Evolutionary conservation across 768 basidiomycete genomes (phyloP), one percentile per base, ranked within the genome.

Genomic region (Boletus eberwhitei): DNA sequence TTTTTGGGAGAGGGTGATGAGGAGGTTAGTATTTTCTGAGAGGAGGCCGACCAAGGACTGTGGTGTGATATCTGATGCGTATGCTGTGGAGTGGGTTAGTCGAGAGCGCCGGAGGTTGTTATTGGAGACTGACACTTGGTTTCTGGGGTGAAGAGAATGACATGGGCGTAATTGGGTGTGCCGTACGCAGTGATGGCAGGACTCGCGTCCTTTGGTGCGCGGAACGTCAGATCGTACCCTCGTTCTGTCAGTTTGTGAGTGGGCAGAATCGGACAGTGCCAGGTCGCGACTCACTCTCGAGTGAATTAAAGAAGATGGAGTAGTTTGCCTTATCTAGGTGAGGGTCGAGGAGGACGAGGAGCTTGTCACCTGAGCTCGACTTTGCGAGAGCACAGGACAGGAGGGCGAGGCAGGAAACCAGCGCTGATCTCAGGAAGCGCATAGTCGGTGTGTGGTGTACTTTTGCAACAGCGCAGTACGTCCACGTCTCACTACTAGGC

Each of bases 191-290:
- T 74, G 38, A 93, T 71, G 22, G 78, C 71, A 11, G 91, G 88
- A 44, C 73, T 73, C 42, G 82, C 80, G 48, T 88, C 89, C 70
- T 86, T 91, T 16, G 94, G 90, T 21, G 80, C 77, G 49, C 94
- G 87, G 77, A 95, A 93, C 1, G 89, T 93, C 43, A 98, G 74
- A 48, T 90, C 77, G 71, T 90, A 97, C 9, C 96, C 96, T 57
- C 84, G 77, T 45, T 83, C 91, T 95, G 63, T 11, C 35, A 35
- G 54, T 31, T 24, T 43, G 50, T 49, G 54, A 60, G 26, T 7
- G 44, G n/a, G 3, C 17, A 9, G 5, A 37, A 7, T 16, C 5
- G 7, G 4, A 50, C 32, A 5, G 21, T 8, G 17, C 2, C 8
- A 17, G 19, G 17, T 38, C 12, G 39, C 22, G 43, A 66, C 78